phyloP scores from a whole-genome alignment of 345 rosid genomes.

The Ailanthus altissimus region DNA sequence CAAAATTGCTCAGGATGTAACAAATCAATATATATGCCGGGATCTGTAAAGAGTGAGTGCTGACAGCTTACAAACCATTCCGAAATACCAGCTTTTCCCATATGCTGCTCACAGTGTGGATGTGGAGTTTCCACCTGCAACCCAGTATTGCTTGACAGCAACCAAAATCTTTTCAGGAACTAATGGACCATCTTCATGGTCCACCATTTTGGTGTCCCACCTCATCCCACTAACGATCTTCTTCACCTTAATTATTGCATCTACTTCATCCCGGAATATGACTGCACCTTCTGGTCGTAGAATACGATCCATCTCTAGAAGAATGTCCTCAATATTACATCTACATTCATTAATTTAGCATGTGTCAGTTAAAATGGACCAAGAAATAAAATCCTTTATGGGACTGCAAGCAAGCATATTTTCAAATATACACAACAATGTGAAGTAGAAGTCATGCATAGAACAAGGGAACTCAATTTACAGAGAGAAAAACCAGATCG shows the following conservation, averaged over 20 bases:
- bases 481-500: not conserved
- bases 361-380: not conserved
- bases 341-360: slow-evolving; percentile 37
- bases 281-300: slow-evolving; percentile 97
- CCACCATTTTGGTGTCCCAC: slow-evolving; percentile 93
- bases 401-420: not conserved
- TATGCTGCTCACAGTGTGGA: slow-evolving; percentile 35
- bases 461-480: not conserved
- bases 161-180: slow-evolving; percentile 86
- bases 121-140: slow-evolving; percentile 68
- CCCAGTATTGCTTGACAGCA: slow-evolving; percentile 99
- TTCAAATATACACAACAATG: not conserved
- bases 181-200: slow-evolving; percentile 98
- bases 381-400: not conserved
- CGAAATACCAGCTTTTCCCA: not conserved
- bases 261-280: slow-evolving; percentile 87
- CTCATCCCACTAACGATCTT: slow-evolving; percentile 81
- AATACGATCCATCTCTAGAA: slow-evolving; percentile 96
- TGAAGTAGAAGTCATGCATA: not conserved
- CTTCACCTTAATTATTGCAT: slow-evolving; percentile 75
- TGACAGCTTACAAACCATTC: not conserved
- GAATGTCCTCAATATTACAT: slow-evolving; percentile 83
- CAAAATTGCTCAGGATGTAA: slow-evolving; percentile 32
- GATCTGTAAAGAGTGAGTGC: not conserved
- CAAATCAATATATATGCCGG: slow-evolving; percentile 29